Conservation (phyloP, 140 eudicot genomes). For the Artemisia princeps region DNA sequence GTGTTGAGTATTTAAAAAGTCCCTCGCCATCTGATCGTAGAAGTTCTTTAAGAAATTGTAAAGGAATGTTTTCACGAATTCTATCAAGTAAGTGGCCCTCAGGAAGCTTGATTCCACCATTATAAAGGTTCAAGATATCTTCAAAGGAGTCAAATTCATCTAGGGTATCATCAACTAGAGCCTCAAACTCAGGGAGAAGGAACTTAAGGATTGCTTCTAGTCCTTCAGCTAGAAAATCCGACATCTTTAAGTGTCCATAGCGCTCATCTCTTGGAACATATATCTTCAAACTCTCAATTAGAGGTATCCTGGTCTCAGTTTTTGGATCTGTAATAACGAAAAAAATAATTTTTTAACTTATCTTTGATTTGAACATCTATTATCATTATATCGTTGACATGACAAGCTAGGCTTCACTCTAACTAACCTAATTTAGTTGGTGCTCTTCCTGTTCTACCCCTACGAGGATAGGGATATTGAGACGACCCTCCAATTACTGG, state of each 20-base stretch:
- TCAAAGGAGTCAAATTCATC: conserved; percentile 53
- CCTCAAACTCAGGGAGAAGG: conserved; percentile 40
- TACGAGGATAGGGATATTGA: conserved; percentile 63
- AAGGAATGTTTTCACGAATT: conserved; percentile 30
- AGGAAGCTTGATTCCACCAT: conserved; percentile 56
- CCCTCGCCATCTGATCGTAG: conserved; percentile 48
- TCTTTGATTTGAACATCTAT: no score
- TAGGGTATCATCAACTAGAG: conserved; percentile 30
- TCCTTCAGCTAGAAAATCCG: conserved; percentile 56
- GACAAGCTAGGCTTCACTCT: not conserved
- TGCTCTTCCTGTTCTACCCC: conserved; percentile 63
- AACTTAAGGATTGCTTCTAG: conserved; percentile 50
- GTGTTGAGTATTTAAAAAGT: conserved; percentile 42
- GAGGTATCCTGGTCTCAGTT: conserved; percentile 43
- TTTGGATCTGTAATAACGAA: conserved; percentile 35
- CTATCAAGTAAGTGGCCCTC: conserved; percentile 17
- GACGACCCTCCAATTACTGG: conserved; percentile 68
- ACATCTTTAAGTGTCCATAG: conserved; percentile 51
- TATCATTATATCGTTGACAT: no score
- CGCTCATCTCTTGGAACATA: conserved; percentile 68
- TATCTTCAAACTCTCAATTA: conserved; percentile 30
- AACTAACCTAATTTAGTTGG: conserved; percentile 44
- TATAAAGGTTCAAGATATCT: conserved; percentile 41
- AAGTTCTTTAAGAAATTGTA: conserved; percentile 45
- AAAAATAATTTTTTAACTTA: not conserved